Evolutionary conservation across 495 filamentous ascomycete species (phyloP).

Genomic region (Acidomyces sp.): DNA sequence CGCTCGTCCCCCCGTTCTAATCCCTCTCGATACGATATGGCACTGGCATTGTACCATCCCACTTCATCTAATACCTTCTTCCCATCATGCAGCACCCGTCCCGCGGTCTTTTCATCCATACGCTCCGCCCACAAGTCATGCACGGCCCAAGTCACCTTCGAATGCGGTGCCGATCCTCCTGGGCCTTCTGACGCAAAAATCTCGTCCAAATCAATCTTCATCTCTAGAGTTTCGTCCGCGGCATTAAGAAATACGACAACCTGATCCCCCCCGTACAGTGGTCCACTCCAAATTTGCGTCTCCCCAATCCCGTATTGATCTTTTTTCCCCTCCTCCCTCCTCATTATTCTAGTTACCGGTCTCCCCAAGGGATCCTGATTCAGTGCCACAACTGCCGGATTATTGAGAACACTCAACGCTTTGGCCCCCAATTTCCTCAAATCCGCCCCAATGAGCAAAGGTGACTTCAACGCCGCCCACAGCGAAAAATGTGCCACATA

Average conservation of each 20-base stretch:
- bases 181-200: slow-evolving; percentile 35
- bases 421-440: not conserved
- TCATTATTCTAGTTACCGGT: slow-evolving; percentile 16
- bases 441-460: slow-evolving; percentile 8
- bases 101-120: slow-evolving; percentile 3
- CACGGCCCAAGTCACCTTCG: slow-evolving; percentile 36
- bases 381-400: slow-evolving; percentile 5
- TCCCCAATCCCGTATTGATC: slow-evolving; percentile 34
- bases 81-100: not conserved
- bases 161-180: slow-evolving; percentile 26
- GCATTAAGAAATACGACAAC: slow-evolving; percentile 38
- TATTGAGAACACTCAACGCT: slow-evolving; percentile 6
- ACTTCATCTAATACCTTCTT: not conserved
- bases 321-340: too few species aligned
- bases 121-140: slow-evolving; percentile 43
- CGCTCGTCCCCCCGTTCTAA: slow-evolving; percentile 2
- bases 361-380: slow-evolving; percentile 9
- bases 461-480: slow-evolving; percentile 10
- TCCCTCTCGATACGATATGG: slow-evolving; percentile 3
- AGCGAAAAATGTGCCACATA: slow-evolving; percentile 11
- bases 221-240: slow-evolving; percentile 27
- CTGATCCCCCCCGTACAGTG: slow-evolving; percentile 29
- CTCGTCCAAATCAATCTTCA: slow-evolving; percentile 41
- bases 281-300: slow-evolving; percentile 39
- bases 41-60: slow-evolving; percentile 3